Evolutionary conservation across 2,329 filamentous ascomycete species (phyloP).

Genomic region (Ophiostoma ulmi): DNA sequence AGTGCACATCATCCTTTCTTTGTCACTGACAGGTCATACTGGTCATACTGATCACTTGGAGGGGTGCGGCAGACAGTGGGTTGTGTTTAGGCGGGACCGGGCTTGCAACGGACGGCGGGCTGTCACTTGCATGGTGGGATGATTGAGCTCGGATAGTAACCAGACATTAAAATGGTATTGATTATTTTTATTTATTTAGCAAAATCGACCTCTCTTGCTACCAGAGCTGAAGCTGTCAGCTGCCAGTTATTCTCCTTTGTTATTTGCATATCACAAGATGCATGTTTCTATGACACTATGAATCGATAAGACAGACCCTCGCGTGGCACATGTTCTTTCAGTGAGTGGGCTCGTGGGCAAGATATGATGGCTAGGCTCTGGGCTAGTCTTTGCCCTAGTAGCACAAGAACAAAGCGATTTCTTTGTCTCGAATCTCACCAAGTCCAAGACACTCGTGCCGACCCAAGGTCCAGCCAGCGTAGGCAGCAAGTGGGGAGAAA

Average conservation of each 20-base stretch:
- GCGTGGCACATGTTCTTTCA: conserved; percentile 5
- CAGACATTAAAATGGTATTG: background rate
- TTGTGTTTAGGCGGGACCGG: background rate
- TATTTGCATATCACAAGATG: background rate
- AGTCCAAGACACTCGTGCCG: conserved; percentile 7
- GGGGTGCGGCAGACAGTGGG: background rate
- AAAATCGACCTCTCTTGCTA: background rate
- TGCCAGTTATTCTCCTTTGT: background rate
- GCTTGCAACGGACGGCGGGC: background rate
- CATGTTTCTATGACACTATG: background rate
- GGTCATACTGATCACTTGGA: background rate
- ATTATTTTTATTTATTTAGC: background rate
- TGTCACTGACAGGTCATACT: background rate
- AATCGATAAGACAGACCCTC: background rate
- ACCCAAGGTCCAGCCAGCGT: background rate
- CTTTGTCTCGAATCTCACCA: conserved; percentile 11
- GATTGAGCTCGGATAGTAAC: background rate
- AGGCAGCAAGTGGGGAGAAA: background rate
- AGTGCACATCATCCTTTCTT: background rate
- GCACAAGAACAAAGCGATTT: background rate
- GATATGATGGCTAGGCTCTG: background rate
- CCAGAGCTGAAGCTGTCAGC: background rate
- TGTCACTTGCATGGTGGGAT: background rate
- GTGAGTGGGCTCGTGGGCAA: background rate
- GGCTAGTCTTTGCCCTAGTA: background rate